These are phyloP conservation scores for Picocystis sp. DNA, from an alignment of 163 green algal genomes.

Conservation along the genomic window DNA sequence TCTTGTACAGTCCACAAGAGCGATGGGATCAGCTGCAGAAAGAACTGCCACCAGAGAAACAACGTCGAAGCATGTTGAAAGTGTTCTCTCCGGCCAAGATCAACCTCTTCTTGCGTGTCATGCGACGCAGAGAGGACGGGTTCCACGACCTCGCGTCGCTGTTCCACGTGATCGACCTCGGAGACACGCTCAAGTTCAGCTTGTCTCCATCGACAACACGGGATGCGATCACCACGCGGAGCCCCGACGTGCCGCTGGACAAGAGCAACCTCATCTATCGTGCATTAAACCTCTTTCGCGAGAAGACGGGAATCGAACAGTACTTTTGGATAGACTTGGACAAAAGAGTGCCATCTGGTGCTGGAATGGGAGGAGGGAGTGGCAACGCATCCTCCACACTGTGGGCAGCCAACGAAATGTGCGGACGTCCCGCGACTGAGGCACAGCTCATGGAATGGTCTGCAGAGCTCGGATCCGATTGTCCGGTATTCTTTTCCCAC, in stretches of 20 bases:
- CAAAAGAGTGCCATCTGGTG: slow-evolving; percentile 72
- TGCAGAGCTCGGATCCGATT: slow-evolving; percentile 88
- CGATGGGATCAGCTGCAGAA: no score
- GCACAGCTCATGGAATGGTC: slow-evolving; percentile 69
- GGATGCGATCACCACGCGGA: slow-evolving; percentile 18
- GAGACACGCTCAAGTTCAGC: slow-evolving; percentile 71
- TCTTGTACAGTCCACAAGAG: no score
- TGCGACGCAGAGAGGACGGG: slow-evolving; percentile 66
- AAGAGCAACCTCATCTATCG: slow-evolving; percentile 53
- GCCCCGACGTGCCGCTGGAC: slow-evolving; percentile 63
- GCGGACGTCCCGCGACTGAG: slow-evolving; percentile 42
- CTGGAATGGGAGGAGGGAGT: slow-evolving; percentile 82
- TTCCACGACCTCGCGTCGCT: slow-evolving; percentile 92
- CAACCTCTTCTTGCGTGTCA: slow-evolving; percentile 88
- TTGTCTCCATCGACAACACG: slow-evolving; percentile 15
- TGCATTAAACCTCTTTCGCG: slow-evolving; percentile 63
- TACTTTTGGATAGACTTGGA: slow-evolving; percentile 51
- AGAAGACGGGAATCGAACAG: slow-evolving; percentile 43
- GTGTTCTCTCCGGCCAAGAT: slow-evolving; percentile 79
- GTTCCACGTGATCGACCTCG: slow-evolving; percentile 94
- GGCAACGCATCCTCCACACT: slow-evolving; percentile 89
- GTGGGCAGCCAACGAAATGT: slow-evolving; percentile 84
- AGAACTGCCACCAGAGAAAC: not conserved
- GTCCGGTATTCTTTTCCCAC: slow-evolving; percentile 83
- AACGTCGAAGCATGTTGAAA: slow-evolving; percentile 14